Evolutionary conservation across 1,139 yeast species (phyloP).

Genomic region (Magnusiomyces tetraspermus): DNA sequence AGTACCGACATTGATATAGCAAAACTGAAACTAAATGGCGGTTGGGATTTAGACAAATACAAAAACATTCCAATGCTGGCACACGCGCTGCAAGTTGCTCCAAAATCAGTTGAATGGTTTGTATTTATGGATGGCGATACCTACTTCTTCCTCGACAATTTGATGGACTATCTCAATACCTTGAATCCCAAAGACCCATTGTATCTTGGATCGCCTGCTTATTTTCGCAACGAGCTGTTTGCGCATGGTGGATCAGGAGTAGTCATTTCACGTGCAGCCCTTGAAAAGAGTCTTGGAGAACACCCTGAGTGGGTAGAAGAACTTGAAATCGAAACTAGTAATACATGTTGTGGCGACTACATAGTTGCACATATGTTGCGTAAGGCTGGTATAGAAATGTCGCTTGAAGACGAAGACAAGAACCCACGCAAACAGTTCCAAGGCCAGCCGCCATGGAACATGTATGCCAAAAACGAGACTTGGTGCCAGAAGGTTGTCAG

Average conservation of each 20-base stretch:
- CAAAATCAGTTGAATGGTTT: conserved; percentile 30
- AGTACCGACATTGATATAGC: conserved; percentile 17
- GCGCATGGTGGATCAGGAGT: conserved; percentile 36
- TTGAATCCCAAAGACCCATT: conserved; percentile 25
- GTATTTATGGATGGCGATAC: conserved; percentile 34
- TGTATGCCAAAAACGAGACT: background rate
- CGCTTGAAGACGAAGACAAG: conserved; percentile 20
- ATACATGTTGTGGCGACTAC: conserved; percentile 32
- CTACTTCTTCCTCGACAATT: conserved; percentile 27
- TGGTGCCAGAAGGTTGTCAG: conserved; percentile 24
- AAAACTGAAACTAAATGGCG: conserved; percentile 15
- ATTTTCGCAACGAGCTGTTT: conserved; percentile 19
- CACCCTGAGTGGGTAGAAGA: conserved; percentile 23
- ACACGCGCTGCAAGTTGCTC: conserved; percentile 29
- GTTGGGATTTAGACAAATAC: conserved; percentile 34
- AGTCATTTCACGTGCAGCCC: conserved; percentile 29
- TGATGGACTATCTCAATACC: conserved; percentile 24
- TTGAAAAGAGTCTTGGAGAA: conserved; percentile 19
- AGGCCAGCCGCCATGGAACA: conserved; percentile 5
- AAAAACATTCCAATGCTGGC: conserved; percentile 34
- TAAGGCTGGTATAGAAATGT: conserved; percentile 15
- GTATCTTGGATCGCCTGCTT: conserved; percentile 29
- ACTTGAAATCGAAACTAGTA: conserved; percentile 25
- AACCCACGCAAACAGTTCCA: conserved; percentile 14
- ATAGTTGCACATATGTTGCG: conserved; percentile 28